A percentile compares a stretch with the other conserved stretches of the same genome.
Conservation (phyloP, 78 protist species). For the Trichosphaerium sp. region DNA sequence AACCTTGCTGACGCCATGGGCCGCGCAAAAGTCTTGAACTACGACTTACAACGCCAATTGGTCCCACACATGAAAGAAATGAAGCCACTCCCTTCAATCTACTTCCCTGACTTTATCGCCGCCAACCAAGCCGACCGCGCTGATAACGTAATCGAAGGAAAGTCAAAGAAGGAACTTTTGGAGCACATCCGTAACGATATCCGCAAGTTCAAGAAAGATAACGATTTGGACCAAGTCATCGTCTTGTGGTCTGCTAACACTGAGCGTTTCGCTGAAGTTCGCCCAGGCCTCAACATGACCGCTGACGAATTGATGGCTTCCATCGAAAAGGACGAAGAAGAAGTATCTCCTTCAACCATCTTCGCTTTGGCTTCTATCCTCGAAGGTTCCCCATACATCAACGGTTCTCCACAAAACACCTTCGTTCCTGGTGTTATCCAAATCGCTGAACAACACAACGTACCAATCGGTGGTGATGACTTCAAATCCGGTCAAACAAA, state of each 20-base stretch:
- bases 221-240: conserved; percentile 78
- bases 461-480: conserved; percentile 95
- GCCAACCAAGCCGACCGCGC: conserved; percentile 96
- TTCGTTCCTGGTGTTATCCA: conserved; percentile 93
- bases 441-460: conserved; percentile 72
- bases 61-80: conserved; percentile 68
- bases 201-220: conserved; percentile 81
- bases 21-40: conserved; percentile 88
- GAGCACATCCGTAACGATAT: conserved; percentile 87
- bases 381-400: conserved; percentile 87
- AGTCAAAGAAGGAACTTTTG: conserved; percentile 68
- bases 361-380: conserved; percentile 94
- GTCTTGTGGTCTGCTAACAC: conserved; percentile 99
- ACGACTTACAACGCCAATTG: conserved; percentile 83
- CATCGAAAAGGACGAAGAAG: conserved; percentile 44
- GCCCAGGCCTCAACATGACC: conserved; percentile 88
- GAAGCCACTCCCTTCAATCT: conserved; percentile 87
- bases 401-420: conserved; percentile 98
- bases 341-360: conserved; percentile 90
- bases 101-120: conserved; percentile 96
- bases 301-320: conserved; percentile 71
- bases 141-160: conserved; percentile 84
- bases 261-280: conserved; percentile 86
- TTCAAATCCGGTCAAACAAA: conserved; percentile 99
- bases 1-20: conserved; percentile 89